Evolutionary conservation across 2,329 filamentous ascomycete species (phyloP), one percentile per base, ranked within the genome.

Genomic region (Calycina marina): DNA sequence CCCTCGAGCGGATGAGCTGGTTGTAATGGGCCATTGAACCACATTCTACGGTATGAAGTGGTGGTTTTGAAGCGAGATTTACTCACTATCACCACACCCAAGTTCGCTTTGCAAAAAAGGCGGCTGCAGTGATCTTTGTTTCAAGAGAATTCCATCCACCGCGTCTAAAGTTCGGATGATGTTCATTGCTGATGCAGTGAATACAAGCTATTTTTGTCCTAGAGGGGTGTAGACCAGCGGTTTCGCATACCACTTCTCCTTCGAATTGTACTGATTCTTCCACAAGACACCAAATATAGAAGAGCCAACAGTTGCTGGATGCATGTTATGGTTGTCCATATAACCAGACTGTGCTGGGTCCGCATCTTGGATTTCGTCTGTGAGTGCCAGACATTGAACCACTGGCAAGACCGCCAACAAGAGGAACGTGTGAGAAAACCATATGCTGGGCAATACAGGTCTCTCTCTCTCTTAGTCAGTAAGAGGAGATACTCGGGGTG

Each of bases 291-390:
- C 65, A 40, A 73, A 75, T 31, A 66, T 59, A 3, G 61, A 50
- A 34, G 65, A 68, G 25, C 56, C 61, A 2, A 76, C 67, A 6
- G 73, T 54, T 10, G 63, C 57, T 1, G 71, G 71, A 44, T 75
- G 68, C 62, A 76, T 67, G 50, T 75, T 75, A 47, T 76, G 70
- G 45, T 70, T 74, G 50, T 26, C 5, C 25, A 26, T 5, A 26
- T 26, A 26, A 12, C 25, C 25, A 6, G 25, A 26, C 25, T 26
- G 25, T 14, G 5, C 6, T 6, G 14, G 5, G n/a, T 26, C 25
- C 12, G 25, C 25, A 26, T 26, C 25, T 13, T 5, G 5, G 12
- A 6, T 6, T 14, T 26, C 25, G 12, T 26, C 25, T 6, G 25
- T 26, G 5, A 14, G 6, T 26, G 6, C 25, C 12, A 26, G 5